phyloP scores from a whole-genome alignment of 2,329 filamentous ascomycete genomes.

The Lachnellula willkommii region DNA sequence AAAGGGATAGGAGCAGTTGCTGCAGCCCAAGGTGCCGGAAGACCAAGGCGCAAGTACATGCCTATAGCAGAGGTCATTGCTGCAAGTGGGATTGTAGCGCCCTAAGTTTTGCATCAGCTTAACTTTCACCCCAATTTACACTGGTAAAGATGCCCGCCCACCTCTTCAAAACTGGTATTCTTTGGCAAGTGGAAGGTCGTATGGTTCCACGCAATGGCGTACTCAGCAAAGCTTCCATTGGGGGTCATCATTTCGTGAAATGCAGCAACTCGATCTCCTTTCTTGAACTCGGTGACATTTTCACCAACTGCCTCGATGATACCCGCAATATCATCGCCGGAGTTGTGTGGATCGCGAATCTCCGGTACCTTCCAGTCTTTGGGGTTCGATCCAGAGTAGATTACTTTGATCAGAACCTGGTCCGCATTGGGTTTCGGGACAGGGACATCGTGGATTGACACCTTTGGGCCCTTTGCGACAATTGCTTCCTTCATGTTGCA shows the following conservation, averaged over 20 bases:
- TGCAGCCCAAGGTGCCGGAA: slow-evolving; percentile 37
- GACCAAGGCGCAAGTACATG: slow-evolving; percentile 34
- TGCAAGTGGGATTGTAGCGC: slow-evolving; percentile 40
- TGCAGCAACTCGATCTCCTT: slow-evolving; percentile 43
- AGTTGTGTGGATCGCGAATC: slow-evolving; percentile 18
- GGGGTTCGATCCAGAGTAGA: slow-evolving; percentile 29
- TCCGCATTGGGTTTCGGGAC: slow-evolving; percentile 29
- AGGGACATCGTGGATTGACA: slow-evolving; percentile 26
- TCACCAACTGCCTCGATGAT: slow-evolving; percentile 45
- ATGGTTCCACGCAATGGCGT: slow-evolving; percentile 49
- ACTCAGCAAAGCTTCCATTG: slow-evolving; percentile 55
- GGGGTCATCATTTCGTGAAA: slow-evolving; percentile 48
- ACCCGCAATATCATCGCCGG: slow-evolving; percentile 34
- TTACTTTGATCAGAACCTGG: slow-evolving; percentile 31
- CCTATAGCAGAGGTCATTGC: slow-evolving; percentile 40
- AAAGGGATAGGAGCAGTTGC: slow-evolving; percentile 17
- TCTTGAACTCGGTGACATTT: slow-evolving; percentile 40
- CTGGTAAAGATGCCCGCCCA: slow-evolving; percentile 29
- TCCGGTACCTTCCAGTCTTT: slow-evolving; percentile 30
- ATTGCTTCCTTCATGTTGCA: slow-evolving; percentile 31
- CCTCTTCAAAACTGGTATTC: slow-evolving; percentile 30
- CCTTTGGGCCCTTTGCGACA: slow-evolving; percentile 25
- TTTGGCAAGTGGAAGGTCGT: slow-evolving; percentile 45
- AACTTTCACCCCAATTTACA: slow-evolving; percentile 9
- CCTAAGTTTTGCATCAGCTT: slow-evolving; percentile 38